Evolutionary conservation across 257 asterid genomes (phyloP).

Genomic region (Nicotiana noctiflora): DNA sequence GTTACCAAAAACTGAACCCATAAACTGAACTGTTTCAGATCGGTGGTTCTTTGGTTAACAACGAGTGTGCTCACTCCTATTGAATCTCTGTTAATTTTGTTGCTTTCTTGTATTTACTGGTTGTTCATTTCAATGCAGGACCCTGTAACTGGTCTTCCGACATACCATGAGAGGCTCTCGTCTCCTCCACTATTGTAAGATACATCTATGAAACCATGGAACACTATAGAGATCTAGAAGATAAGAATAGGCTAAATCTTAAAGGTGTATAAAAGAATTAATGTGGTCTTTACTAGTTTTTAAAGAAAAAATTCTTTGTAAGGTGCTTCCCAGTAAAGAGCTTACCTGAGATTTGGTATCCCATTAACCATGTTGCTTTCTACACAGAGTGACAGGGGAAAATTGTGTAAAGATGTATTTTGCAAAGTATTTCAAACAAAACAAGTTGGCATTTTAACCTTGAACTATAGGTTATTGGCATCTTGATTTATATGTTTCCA

Average conservation of each 20-base stretch:
- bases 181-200: constrained; percentile 84
- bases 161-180: constrained; percentile 78
- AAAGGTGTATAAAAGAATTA: neutral
- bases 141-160: constrained; percentile 89
- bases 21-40: neutral
- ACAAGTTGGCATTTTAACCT: neutral
- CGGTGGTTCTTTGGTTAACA: neutral
- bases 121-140: constrained; percentile 54
- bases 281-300: neutral
- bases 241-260: too few species aligned
- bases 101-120: constrained; percentile 8
- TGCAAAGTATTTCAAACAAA: neutral
- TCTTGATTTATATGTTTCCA: neutral
- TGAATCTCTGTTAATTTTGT: neutral
- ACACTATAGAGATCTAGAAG: too few species aligned
- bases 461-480: neutral
- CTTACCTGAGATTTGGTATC: neutral
- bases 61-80: neutral
- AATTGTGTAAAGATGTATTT: neutral
- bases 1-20: neutral
- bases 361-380: neutral
- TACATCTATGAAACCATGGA: too few species aligned
- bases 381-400: neutral
- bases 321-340: neutral
- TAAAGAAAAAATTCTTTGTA: neutral